Evolutionary conservation across 768 basidiomycete genomes (phyloP).

Genomic region (Auricularia sp.): DNA sequence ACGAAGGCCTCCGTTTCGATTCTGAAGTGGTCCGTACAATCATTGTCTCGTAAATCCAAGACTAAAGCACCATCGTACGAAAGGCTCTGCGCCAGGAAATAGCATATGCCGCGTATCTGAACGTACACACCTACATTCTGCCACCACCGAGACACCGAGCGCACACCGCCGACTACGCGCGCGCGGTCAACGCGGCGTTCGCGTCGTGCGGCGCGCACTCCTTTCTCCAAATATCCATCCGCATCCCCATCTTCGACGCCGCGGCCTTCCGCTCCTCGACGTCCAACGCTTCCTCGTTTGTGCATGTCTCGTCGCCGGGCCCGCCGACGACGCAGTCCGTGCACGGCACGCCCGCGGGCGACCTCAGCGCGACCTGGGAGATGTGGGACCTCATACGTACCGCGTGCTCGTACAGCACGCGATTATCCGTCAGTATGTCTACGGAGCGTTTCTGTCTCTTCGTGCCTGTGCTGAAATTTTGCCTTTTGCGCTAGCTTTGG

Average conservation of each 20-base stretch:
- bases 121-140: constrained; percentile 73
- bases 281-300: not conserved
- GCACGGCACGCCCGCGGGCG: constrained; percentile 33
- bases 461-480: not conserved
- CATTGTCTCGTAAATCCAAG: constrained; percentile 47
- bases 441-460: not conserved
- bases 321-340: not conserved
- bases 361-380: constrained; percentile 81
- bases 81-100: constrained; percentile 82
- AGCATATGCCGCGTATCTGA: constrained; percentile 85
- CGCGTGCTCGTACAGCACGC: constrained; percentile 73
- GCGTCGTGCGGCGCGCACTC: constrained; percentile 54
- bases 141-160: constrained; percentile 79
- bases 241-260: constrained; percentile 75
- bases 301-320: not conserved
- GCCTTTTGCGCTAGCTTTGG: constrained; percentile 51
- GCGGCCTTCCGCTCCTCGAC: constrained; percentile 35
- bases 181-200: constrained; percentile 74
- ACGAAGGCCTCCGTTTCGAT: constrained; percentile 92
- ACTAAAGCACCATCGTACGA: no score
- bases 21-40: constrained; percentile 50
- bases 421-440: constrained; percentile 58
- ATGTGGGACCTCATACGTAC: constrained; percentile 96
- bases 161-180: constrained; percentile 85
- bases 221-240: constrained; percentile 58